These are phyloP conservation scores for Amanita muscaria DNA, from an alignment of 768 basidiomycete genomes.

Conservation along the genomic window DNA sequence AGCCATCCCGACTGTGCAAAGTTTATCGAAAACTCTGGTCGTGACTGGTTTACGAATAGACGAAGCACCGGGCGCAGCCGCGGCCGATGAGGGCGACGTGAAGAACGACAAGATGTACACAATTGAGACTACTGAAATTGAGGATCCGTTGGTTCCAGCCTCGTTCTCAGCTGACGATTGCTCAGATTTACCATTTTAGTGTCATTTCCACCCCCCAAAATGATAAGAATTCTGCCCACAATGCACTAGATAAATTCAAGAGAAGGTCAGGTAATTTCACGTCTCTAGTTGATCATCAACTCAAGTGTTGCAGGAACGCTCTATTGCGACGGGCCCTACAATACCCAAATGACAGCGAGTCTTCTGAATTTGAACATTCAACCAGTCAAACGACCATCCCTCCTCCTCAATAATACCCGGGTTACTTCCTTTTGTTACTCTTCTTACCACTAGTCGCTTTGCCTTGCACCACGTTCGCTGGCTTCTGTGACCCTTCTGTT, in stretches of 20 bases:
- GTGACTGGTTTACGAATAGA: constrained; percentile 56
- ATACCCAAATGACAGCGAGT: constrained; percentile 28
- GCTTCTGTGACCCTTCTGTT: constrained; percentile 14
- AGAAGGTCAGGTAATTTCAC: constrained; percentile 38
- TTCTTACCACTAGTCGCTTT: constrained; percentile 4
- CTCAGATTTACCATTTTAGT: constrained; percentile 11
- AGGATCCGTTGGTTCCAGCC: constrained; percentile 37
- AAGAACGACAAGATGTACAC: constrained; percentile 70
- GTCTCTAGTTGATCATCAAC: constrained; percentile 5
- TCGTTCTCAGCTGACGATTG: background rate
- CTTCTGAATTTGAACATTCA: constrained; percentile 4
- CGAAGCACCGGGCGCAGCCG: constrained; percentile 65
- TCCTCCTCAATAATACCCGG: background rate
- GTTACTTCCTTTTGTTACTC: constrained; percentile 8
- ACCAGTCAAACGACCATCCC: background rate
- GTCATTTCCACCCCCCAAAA: constrained; percentile 18
- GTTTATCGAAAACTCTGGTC: constrained; percentile 35
- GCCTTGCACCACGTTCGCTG: constrained; percentile 2
- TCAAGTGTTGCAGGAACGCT: constrained; percentile 14
- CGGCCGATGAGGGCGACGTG: constrained; percentile 35
- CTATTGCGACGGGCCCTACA: constrained; percentile 47
- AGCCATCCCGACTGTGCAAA: constrained; percentile 38
- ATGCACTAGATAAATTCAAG: constrained; percentile 54
- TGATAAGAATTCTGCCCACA: constrained; percentile 40
- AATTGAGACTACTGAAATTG: constrained; percentile 51